Percentiles rank a stretch among this genome's conserved stretches.
Evolutionary conservation across 2,329 filamentous ascomycete species (phyloP).

Genomic region (Neonectria sp.): DNA sequence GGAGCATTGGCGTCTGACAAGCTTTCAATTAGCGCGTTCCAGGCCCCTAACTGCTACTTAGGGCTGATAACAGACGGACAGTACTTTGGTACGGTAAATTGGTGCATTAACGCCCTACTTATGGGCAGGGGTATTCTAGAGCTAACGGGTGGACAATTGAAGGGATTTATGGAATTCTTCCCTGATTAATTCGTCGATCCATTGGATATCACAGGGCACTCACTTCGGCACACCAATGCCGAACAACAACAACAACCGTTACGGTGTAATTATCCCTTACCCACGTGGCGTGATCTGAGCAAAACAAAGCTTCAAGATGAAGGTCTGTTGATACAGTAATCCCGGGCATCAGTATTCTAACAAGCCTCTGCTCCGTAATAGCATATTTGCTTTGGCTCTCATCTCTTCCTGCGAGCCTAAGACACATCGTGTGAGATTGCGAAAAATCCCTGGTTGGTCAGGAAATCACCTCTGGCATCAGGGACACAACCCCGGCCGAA

Average conservation of each 20-base stretch:
- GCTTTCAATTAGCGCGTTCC: conserved; percentile 2
- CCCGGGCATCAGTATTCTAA: too few species aligned
- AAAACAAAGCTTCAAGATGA: background rate
- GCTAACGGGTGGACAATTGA: background rate
- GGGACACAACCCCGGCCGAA: background rate
- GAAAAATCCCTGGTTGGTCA: background rate
- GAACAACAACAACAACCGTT: background rate
- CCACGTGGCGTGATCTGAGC: background rate
- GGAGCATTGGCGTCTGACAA: background rate
- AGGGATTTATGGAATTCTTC: background rate
- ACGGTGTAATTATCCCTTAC: background rate
- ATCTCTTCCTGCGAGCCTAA: background rate
- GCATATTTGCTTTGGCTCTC: too few species aligned
- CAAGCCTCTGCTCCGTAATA: too few species aligned
- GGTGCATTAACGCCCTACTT: background rate
- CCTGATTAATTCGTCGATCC: background rate
- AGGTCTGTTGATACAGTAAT: background rate
- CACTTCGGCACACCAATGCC: conserved; percentile 1
- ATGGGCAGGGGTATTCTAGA: background rate
- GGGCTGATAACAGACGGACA: too few species aligned
- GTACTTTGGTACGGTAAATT: background rate
- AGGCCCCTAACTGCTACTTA: background rate
- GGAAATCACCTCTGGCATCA: background rate
- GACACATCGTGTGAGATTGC: background rate
- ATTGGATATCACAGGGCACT: background rate